Percentiles rank a stretch among this genome's conserved stretches.
These are phyloP conservation scores for Yarrowia sp. DNA, from an alignment of 805 yeast species.

Conservation along the genomic window DNA sequence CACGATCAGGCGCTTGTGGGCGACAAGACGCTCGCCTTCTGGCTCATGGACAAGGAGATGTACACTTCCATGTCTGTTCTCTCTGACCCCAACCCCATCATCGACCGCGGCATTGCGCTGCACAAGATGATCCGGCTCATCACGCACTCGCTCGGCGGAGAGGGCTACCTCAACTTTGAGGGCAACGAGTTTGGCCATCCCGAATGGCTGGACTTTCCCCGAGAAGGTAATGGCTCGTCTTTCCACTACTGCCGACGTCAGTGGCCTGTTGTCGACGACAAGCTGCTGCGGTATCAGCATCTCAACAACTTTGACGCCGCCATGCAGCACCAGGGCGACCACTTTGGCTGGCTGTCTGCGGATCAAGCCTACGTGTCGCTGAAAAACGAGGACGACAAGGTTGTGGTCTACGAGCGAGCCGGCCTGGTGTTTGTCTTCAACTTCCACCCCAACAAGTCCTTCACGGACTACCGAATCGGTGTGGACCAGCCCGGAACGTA, in stretches of 20 bases:
- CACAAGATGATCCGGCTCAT: constrained; percentile 88
- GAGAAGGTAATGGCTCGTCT: constrained; percentile 80
- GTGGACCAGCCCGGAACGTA: constrained; percentile 77
- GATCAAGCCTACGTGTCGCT: constrained; percentile 81
- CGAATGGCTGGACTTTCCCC: constrained; percentile 97
- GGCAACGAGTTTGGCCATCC: constrained; percentile 99
- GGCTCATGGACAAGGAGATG: constrained; percentile 99
- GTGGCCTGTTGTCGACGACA: constrained; percentile 81
- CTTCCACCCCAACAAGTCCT: constrained; percentile 83
- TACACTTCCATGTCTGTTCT: constrained; percentile 88
- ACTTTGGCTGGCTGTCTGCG: constrained; percentile 68
- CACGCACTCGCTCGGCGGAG: constrained; percentile 93
- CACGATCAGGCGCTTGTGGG: constrained; percentile 98
- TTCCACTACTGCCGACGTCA: constrained; percentile 95
- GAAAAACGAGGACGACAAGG: constrained; percentile 86
- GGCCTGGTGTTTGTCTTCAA: constrained; percentile 84
- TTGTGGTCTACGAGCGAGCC: constrained; percentile 83
- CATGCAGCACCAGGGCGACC: constrained; percentile 72
- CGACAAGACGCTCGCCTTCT: constrained; percentile 91
- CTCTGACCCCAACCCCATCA: constrained; percentile 66
- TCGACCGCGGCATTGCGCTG: constrained; percentile 86
- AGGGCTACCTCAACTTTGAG: constrained; percentile 92
- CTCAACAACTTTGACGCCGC: constrained; percentile 80
- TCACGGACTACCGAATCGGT: constrained; percentile 86
- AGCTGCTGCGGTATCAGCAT: constrained; percentile 71